Base-by-base conservation (phyloP, 139 green algal species). In the Coccomyxa sp. region DNA sequence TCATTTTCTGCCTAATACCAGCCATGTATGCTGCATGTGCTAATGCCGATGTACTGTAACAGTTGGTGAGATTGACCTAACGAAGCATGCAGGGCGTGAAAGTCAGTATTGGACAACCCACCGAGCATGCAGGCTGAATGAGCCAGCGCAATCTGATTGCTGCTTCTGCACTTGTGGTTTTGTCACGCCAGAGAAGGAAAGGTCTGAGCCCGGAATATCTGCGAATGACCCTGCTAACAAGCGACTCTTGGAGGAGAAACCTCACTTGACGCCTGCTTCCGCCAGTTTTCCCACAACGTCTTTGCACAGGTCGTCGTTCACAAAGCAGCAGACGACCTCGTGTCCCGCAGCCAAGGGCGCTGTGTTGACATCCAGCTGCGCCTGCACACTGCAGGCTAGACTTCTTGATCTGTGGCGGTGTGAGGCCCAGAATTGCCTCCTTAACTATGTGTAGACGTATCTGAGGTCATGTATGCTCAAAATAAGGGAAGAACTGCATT, bases 261-360 rank as follows among this genome's bases (percentile, higher is more conserved):
- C 63, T 21, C 13, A 60, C 15, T 25, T 76, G 63, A 66, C 23
- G 58, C 79, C 58, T 13, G 11, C 58, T 1, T 59, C 25, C 58
- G 58, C 79, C 23, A 75, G 79, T n/a, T 25, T 18, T 18, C 25
- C n/a, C 25, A n/a, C 25, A 58, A 16, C 58, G 27, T 57, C 38
- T 0, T 58, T 76, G 58, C 57, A 58, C 17, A 30, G 63, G 67
- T 85, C 16, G 82, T 96, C 94, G 75, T 95, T 95, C 1, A 97
- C 94, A 86, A 97, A 97, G 0, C 90, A 32, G 78, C 87, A 88
- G 14, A 91, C 88, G 0, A 84, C 90, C 14, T 90, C 80, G 83
- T 32, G 87, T 9, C 86, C 90, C 1, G 79, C 23, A 0, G 92
- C 92, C 21, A 97, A 82, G 13, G 80, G 28, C 1, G 90, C 91